Evolutionary conservation across 2,329 filamentous ascomycete species (phyloP).

Genomic region (Diaporthe sp.): DNA sequence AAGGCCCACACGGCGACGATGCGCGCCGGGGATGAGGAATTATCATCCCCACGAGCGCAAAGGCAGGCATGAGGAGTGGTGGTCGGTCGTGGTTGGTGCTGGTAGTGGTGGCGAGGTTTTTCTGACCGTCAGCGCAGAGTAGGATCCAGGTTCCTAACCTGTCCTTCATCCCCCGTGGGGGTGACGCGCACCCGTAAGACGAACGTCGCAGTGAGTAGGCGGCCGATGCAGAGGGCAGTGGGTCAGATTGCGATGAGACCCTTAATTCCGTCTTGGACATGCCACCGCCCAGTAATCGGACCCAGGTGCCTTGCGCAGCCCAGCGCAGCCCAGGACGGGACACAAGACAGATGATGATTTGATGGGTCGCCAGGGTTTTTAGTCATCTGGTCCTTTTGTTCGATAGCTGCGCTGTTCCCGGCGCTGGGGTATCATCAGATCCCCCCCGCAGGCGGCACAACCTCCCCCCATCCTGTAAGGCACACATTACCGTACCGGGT

Average conservation of each 20-base stretch:
- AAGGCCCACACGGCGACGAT: constrained; percentile 30
- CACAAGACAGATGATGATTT: neutral
- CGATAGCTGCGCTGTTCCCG: neutral
- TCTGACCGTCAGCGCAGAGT: constrained; percentile 33
- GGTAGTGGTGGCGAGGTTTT: constrained; percentile 14
- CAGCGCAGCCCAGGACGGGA: neutral
- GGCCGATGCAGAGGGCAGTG: constrained; percentile 4
- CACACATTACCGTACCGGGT: neutral
- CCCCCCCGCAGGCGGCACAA: constrained; percentile 3
- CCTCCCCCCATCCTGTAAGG: neutral
- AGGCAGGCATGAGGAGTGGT: neutral
- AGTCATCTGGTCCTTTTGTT: constrained; percentile 38
- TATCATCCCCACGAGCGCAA: neutral
- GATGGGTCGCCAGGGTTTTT: constrained; percentile 13
- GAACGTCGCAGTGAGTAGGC: constrained; percentile 20
- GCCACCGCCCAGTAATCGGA: neutral
- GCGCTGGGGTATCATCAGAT: constrained; percentile 21
- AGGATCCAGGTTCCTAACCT: constrained; percentile 18
- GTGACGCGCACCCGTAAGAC: constrained; percentile 21
- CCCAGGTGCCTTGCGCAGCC: constrained; percentile 8
- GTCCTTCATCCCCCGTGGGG: constrained; percentile 32
- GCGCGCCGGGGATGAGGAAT: constrained; percentile 14
- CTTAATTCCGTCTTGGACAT: constrained; percentile 17
- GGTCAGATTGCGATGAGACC: constrained; percentile 25
- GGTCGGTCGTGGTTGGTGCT: neutral